phyloP scores from a whole-genome alignment of 176 grass and related monocot species.

The Aegilops tauschii region DNA sequence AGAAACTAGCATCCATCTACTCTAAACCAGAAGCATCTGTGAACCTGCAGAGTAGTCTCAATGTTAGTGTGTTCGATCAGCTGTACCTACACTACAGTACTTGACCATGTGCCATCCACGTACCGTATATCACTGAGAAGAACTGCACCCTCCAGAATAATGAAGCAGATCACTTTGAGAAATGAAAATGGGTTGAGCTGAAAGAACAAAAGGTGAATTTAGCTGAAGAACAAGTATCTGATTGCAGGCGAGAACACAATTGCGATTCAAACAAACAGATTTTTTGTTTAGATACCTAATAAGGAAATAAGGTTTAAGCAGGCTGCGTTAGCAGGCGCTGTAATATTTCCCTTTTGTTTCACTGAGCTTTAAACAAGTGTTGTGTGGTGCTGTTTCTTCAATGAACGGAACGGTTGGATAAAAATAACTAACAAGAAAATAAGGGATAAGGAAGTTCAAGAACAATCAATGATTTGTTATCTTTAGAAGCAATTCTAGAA shows the following conservation, averaged over 20 bases:
- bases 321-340: not conserved
- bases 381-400: not conserved
- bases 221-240: conserved; percentile 13
- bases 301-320: not conserved
- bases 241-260: not conserved
- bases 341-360: not conserved
- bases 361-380: not conserved
- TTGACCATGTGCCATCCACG: not conserved
- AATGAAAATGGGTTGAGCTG: conserved; percentile 27
- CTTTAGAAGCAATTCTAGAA: not conserved
- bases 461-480: not conserved
- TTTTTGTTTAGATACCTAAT: not conserved
- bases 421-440: not conserved
- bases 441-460: not conserved
- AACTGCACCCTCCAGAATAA: conserved; percentile 10
- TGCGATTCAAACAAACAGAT: not conserved
- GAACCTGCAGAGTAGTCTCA: conserved; percentile 26
- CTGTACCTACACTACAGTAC: not conserved
- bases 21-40: conserved; percentile 28
- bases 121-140: conserved; percentile 28
- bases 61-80: conserved; percentile 12
- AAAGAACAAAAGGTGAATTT: conserved; percentile 22
- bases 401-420: not conserved
- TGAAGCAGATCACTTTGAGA: conserved; percentile 21
- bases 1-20: conserved; percentile 46